Evolutionary conservation across 2,329 filamentous ascomycete genomes (phyloP).

Genomic region (Colletotrichum sp.): DNA sequence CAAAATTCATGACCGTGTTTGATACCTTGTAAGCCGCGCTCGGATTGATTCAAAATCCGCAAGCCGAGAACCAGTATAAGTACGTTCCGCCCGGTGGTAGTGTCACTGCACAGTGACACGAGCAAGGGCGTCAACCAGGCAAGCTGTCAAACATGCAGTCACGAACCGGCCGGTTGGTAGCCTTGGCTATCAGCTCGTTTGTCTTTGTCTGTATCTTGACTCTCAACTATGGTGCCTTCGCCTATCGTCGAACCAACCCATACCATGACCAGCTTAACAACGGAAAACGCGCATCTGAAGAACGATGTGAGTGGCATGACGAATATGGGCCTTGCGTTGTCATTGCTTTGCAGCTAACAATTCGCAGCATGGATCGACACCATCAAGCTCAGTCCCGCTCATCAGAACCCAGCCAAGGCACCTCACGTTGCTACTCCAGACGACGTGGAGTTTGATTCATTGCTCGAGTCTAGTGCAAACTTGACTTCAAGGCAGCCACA

Average conservation of each 20-base stretch:
- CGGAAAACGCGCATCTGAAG: not conserved
- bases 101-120: not conserved
- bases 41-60: not conserved
- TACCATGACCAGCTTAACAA: not conserved
- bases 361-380: not conserved
- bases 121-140: not conserved
- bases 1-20: not conserved
- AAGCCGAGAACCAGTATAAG: not conserved
- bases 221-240: fast-evolving
- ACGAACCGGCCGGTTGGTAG: not conserved
- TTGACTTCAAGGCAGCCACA: not conserved
- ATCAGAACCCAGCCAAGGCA: not conserved
- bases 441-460: not conserved
- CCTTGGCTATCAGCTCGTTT: not conserved
- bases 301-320: not conserved
- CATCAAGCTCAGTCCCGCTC: not conserved
- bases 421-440: not conserved
- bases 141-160: not conserved
- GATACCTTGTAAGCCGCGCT: not conserved
- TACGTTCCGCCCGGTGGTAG: not conserved
- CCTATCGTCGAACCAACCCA: not conserved
- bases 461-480: not conserved
- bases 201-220: not conserved
- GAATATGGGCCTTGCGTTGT: fast-evolving
- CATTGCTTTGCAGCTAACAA: not conserved